Percentiles rank a stretch among this genome's conserved stretches.
phyloP scores from a whole-genome alignment of 257 asterid species.

The Solanum appendiculatum region DNA sequence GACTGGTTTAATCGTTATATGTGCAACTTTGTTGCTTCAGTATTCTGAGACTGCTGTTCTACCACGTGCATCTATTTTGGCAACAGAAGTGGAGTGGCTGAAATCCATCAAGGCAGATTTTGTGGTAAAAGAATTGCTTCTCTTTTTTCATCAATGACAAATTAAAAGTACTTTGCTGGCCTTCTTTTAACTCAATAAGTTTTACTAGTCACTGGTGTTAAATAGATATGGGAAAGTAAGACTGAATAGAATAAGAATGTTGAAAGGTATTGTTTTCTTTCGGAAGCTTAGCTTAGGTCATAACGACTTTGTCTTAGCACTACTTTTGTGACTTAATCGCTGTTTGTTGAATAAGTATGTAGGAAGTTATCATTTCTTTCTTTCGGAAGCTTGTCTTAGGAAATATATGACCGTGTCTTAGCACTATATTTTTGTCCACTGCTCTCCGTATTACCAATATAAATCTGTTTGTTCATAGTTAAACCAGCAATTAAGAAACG shows the following conservation, averaged over 20 bases:
- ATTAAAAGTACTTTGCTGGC: neutral
- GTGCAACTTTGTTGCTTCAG: constrained; percentile 27
- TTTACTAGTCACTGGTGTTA: neutral
- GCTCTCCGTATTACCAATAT: neutral
- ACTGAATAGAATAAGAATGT: neutral
- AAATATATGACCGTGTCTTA: neutral
- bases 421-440: neutral
- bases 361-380: neutral
- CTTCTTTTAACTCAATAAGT: neutral
- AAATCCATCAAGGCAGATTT: constrained; percentile 81
- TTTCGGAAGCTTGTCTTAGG: neutral
- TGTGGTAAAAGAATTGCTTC: constrained; percentile 49
- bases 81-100: constrained; percentile 91
- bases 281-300: neutral
- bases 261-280: neutral
- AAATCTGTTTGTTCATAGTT: neutral
- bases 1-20: neutral
- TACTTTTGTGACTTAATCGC: neutral
- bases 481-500: neutral
- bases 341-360: neutral
- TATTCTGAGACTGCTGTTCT: constrained; percentile 95
- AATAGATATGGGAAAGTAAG: neutral
- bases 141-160: neutral
- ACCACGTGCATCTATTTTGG: constrained; percentile 82
- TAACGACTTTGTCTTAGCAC: neutral